Percentiles rank a stretch among this genome's conserved stretches.
These are phyloP conservation scores for Trichophyton verrucosum DNA, from an alignment of 2,329 filamentous ascomycete species.

Conservation along the genomic window DNA sequence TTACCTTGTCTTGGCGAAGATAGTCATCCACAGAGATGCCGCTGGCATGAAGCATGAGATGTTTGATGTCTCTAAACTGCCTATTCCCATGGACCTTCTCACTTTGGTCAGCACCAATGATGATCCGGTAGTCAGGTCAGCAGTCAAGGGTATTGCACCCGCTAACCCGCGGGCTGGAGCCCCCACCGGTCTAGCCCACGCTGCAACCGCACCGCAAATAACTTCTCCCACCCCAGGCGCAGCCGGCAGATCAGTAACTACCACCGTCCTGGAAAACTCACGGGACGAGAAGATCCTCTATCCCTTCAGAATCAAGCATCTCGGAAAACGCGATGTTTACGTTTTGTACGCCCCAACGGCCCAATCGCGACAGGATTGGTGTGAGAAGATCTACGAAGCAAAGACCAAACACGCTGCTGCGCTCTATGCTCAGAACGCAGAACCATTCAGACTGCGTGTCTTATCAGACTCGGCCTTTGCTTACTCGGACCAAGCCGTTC, in stretches of 20 bases:
- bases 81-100: slow-evolving; percentile 91
- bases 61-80: slow-evolving; percentile 89
- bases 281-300: slow-evolving; percentile 77
- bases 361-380: slow-evolving; percentile 74
- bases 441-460: slow-evolving; percentile 84
- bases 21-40: slow-evolving; percentile 53
- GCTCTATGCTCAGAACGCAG: slow-evolving; percentile 80
- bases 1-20: slow-evolving; percentile 85
- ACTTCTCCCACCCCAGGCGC: slow-evolving; percentile 33
- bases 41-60: slow-evolving; percentile 61
- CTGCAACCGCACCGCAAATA: slow-evolving; percentile 54
- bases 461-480: slow-evolving; percentile 81
- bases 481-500: slow-evolving; percentile 35
- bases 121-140: slow-evolving; percentile 71
- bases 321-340: slow-evolving; percentile 76
- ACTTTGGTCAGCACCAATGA: slow-evolving; percentile 88
- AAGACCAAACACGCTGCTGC: slow-evolving; percentile 89
- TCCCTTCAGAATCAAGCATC: slow-evolving; percentile 89
- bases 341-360: slow-evolving; percentile 73
- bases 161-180: slow-evolving; percentile 38
- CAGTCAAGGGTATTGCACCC: slow-evolving; percentile 57
- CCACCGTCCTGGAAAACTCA: slow-evolving; percentile 39
- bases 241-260: slow-evolving; percentile 34
- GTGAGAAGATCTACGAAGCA: slow-evolving; percentile 81
- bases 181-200: slow-evolving; percentile 51